A percentile compares a stretch with the other conserved stretches of the same genome.
These are phyloP conservation scores for Artemisia annua DNA, from an alignment of 129 eudicot species.

Conservation along the genomic window DNA sequence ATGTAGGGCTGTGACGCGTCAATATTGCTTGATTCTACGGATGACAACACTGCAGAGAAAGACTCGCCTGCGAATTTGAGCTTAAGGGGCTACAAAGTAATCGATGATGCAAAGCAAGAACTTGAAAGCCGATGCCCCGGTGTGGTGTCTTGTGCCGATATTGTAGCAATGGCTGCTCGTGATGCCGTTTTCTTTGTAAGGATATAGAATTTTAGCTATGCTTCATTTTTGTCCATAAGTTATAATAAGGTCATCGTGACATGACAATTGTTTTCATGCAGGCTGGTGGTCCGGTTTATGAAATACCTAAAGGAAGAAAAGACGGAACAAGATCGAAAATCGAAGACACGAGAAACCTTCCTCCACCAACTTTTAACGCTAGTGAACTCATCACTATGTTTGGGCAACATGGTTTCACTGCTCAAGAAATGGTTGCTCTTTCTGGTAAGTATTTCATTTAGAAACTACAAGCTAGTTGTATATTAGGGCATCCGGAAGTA, in stretches of 20 bases:
- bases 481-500: no score
- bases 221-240: not conserved
- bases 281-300: conserved; percentile 90
- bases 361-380: conserved; percentile 66
- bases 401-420: conserved; percentile 74
- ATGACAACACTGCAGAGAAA: conserved; percentile 82
- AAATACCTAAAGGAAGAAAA: conserved; percentile 85
- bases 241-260: not conserved
- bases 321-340: conserved; percentile 91
- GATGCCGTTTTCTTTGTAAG: conserved; percentile 92
- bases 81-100: conserved; percentile 80
- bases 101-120: conserved; percentile 67
- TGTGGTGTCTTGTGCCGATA: conserved; percentile 92
- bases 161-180: conserved; percentile 94
- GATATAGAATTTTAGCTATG: not conserved
- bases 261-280: conserved; percentile 1
- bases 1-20: conserved; percentile 92
- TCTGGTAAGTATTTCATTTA: conserved; percentile 53
- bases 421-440: conserved; percentile 92
- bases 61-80: conserved; percentile 96
- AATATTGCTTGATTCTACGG: conserved; percentile 74
- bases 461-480: no score
- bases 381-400: conserved; percentile 65
- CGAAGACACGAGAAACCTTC: conserved; percentile 79
- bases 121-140: conserved; percentile 84